These are phyloP conservation scores for Coleophoma eucalyptorum DNA, from an alignment of 2,329 filamentous ascomycete genomes.

Conservation along the genomic window DNA sequence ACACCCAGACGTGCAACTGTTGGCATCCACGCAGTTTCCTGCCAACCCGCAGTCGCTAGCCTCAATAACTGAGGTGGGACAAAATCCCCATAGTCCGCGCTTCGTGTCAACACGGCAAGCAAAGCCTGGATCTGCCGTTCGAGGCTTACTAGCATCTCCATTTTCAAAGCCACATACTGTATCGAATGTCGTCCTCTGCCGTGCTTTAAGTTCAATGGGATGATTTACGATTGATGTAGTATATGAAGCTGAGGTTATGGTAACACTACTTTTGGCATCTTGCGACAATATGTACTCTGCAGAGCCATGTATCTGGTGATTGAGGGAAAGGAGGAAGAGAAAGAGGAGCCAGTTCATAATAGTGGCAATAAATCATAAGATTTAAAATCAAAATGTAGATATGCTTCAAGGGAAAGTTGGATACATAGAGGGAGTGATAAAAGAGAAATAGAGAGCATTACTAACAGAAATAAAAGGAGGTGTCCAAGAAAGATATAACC, in stretches of 20 bases:
- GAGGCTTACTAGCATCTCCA: slow-evolving; percentile 24
- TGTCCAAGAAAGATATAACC: too few relatives aligned
- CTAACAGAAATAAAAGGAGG: too few relatives aligned
- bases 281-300: neutral
- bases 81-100: slow-evolving; percentile 35
- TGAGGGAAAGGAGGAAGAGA: too few relatives aligned
- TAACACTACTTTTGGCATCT: neutral
- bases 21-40: slow-evolving; percentile 30
- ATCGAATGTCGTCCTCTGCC: neutral
- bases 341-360: too few relatives aligned
- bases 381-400: too few relatives aligned
- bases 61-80: slow-evolving; percentile 29
- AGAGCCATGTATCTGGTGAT: too few relatives aligned
- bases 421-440: too few relatives aligned
- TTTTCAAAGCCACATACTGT: slow-evolving; percentile 27
- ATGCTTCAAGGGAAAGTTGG: too few relatives aligned
- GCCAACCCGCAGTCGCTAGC: slow-evolving; percentile 35
- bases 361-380: too few relatives aligned
- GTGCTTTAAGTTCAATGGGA: neutral
- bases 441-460: too few relatives aligned
- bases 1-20: slow-evolving; percentile 7
- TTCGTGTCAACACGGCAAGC: slow-evolving; percentile 31
- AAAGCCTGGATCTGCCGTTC: slow-evolving; percentile 30
- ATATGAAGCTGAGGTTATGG: neutral
- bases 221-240: neutral